Conservation (phyloP, 1,284 basidiomycete species). For the Leccinum subatratum region DNA sequence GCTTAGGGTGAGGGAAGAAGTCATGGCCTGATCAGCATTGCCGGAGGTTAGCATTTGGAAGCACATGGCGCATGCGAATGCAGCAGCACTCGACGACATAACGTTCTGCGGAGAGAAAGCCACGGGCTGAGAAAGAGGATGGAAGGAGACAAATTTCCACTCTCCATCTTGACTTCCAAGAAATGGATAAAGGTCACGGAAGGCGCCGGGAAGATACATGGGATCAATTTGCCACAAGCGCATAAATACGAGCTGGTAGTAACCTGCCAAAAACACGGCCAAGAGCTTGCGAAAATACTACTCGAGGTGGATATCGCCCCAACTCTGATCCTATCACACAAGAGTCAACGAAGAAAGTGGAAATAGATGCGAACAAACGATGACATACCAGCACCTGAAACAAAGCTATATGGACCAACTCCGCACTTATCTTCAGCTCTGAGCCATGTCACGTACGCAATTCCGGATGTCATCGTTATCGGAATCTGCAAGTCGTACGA, state of each 20-base stretch:
- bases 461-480: slow-evolving; percentile 69
- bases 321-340: slow-evolving; percentile 61
- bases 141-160: background rate
- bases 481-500: slow-evolving; percentile 71
- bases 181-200: slow-evolving; percentile 76
- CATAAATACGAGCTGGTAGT: slow-evolving; percentile 87
- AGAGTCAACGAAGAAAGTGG: slow-evolving; percentile 5
- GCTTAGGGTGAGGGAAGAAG: background rate
- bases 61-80: slow-evolving; percentile 8
- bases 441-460: slow-evolving; percentile 80
- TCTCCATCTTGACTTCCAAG: too few relatives aligned
- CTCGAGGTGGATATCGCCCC: slow-evolving; percentile 82
- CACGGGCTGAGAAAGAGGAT: slow-evolving; percentile 13
- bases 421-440: slow-evolving; percentile 80
- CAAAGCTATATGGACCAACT: slow-evolving; percentile 90
- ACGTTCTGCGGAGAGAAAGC: slow-evolving; percentile 5
- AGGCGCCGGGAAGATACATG: slow-evolving; percentile 77
- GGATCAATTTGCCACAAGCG: slow-evolving; percentile 90
- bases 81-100: slow-evolving; percentile 1
- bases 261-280: slow-evolving; percentile 85
- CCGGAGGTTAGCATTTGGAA: background rate
- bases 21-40: background rate
- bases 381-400: slow-evolving; percentile 75
- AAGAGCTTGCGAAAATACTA: slow-evolving; percentile 79
- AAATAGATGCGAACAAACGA: background rate